These are phyloP conservation scores for Lentinula sp. DNA, from an alignment of 768 basidiomycete genomes.

Conservation along the genomic window DNA sequence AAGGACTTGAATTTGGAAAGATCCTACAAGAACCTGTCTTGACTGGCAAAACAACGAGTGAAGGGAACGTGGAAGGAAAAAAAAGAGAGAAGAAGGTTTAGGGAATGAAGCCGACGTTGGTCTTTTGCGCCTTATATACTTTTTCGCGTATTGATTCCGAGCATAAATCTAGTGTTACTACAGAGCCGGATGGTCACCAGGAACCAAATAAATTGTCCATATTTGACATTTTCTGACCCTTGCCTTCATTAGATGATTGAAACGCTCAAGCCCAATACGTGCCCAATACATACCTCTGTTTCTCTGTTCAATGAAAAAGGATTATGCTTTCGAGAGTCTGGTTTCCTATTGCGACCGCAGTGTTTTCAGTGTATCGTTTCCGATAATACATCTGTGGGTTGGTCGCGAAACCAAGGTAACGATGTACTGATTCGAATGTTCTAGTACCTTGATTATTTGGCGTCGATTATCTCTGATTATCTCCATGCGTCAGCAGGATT, in stretches of 20 bases:
- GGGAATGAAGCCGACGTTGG: background rate
- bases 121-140: background rate
- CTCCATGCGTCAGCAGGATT: too few relatives aligned
- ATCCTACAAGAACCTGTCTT: slow-evolving; percentile 49
- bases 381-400: too few relatives aligned
- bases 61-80: background rate
- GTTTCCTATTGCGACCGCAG: too few relatives aligned
- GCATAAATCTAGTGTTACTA: background rate
- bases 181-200: background rate
- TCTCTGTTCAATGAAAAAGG: too few relatives aligned
- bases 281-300: too few relatives aligned
- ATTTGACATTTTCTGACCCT: background rate
- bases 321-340: too few relatives aligned
- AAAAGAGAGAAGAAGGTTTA: background rate
- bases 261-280: too few relatives aligned
- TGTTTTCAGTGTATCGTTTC: too few relatives aligned
- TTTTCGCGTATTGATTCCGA: background rate
- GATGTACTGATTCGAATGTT: background rate
- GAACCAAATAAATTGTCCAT: background rate
- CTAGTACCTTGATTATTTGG: background rate
- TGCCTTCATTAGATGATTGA: background rate
- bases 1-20: slow-evolving; percentile 21
- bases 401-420: background rate
- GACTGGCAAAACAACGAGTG: slow-evolving; percentile 28
- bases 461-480: too few relatives aligned